Conservation (phyloP, 2,329 filamentous ascomycete species). For the Neoarthrinium moseri region DNA sequence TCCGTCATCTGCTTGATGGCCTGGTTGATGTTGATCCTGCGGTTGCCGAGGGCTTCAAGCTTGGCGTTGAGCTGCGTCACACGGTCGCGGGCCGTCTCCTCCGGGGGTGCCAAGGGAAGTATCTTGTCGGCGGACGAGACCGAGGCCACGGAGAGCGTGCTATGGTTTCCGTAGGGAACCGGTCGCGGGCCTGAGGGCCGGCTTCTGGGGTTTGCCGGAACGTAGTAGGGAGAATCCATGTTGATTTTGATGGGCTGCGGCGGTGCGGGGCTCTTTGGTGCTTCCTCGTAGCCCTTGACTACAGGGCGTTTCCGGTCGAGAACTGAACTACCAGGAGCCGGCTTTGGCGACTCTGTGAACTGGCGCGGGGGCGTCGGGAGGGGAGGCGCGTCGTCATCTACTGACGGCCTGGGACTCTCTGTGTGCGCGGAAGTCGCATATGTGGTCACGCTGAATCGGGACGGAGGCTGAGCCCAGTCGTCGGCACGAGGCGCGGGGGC, state of each 20-base stretch:
- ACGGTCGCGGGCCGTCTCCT: conserved; percentile 57
- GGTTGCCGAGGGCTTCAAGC: conserved; percentile 63
- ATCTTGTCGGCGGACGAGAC: conserved; percentile 47
- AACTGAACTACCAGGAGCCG: conserved; percentile 26
- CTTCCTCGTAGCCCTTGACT: conserved; percentile 24
- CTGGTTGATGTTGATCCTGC: conserved; percentile 68
- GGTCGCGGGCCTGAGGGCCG: conserved; percentile 9
- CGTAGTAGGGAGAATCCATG: conserved; percentile 27
- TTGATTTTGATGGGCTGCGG: conserved; percentile 27
- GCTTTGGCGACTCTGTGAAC: conserved; percentile 21
- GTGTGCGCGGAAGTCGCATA: conserved; percentile 52
- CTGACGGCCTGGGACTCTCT: conserved; percentile 37
- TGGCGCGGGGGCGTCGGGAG: conserved; percentile 34
- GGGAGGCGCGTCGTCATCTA: conserved; percentile 34
- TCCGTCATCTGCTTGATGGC: conserved; percentile 77
- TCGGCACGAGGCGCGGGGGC: conserved; percentile 21
- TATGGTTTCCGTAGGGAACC: conserved; percentile 15
- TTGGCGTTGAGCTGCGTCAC: conserved; percentile 66
- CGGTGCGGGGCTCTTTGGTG: conserved; percentile 13
- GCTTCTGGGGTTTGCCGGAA: conserved; percentile 10
- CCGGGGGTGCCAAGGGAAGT: conserved; percentile 61
- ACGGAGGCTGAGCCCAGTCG: conserved; percentile 51
- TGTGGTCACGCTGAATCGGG: conserved; percentile 64
- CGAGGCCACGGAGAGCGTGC: conserved; percentile 17
- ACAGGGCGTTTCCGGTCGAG: conserved; percentile 38